These are phyloP conservation scores for Cystoderma amianthinum DNA, from an alignment of 768 basidiomycete species.

Conservation along the genomic window DNA sequence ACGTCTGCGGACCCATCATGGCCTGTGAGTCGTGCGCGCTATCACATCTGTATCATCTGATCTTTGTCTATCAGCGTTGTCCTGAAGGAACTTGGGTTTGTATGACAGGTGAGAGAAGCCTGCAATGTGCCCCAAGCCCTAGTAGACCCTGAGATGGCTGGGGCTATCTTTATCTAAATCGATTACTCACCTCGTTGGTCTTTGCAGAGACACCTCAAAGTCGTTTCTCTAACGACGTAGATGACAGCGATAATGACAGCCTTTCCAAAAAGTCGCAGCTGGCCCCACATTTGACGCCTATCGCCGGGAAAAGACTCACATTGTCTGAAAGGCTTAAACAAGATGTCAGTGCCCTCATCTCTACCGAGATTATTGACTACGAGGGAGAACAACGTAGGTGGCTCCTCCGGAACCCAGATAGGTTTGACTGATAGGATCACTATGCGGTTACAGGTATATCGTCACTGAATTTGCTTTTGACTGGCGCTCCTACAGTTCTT, in stretches of 20 bases:
- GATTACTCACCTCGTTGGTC: neutral
- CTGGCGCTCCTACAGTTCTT: neutral
- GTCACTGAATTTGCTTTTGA: conserved; percentile 3
- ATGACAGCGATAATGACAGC: neutral
- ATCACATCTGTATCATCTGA: neutral
- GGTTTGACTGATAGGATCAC: too few relatives aligned
- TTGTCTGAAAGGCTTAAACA: conserved; percentile 3
- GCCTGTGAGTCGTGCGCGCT: conserved; percentile 1
- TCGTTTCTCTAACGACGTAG: neutral
- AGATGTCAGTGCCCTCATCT: conserved; percentile 4
- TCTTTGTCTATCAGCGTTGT: conserved; percentile 6
- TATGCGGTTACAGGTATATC: neutral
- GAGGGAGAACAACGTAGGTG: neutral
- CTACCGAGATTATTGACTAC: neutral
- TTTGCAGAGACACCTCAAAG: neutral
- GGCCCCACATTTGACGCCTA: conserved; percentile 1
- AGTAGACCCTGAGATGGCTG: too few relatives aligned
- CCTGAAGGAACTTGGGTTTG: conserved; percentile 20
- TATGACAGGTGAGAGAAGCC: conserved; percentile 15
- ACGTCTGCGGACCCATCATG: neutral
- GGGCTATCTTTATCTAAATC: too few relatives aligned
- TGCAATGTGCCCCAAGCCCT: neutral
- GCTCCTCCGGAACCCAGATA: too few relatives aligned
- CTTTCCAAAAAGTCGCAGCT: too few relatives aligned
- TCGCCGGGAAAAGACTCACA: conserved; percentile 6